Conservation (phyloP, 805 yeast genomes). For the Spathaspora hagerdaliae region DNA sequence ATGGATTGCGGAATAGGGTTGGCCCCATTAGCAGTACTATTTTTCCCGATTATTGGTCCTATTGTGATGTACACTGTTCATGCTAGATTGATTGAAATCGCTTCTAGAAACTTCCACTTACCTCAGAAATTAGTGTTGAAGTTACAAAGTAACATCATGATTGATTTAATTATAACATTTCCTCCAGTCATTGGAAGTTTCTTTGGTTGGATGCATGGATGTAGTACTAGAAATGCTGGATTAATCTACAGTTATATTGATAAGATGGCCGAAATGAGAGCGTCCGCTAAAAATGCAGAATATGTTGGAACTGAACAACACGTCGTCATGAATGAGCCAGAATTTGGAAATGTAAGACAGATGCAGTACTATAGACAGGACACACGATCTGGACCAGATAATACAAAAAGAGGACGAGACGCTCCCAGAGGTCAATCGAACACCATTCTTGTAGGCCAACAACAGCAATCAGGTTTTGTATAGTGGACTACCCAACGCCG, state of each 20-base stretch:
- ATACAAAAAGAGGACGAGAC: not conserved
- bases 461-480: slow-evolving; percentile 17
- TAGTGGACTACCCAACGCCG: too few relatives aligned
- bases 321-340: not conserved
- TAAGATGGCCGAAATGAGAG: slow-evolving; percentile 15
- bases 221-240: slow-evolving; percentile 89
- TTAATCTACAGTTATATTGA: slow-evolving; percentile 47
- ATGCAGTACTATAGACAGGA: not conserved
- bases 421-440: not conserved
- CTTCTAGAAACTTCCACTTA: slow-evolving; percentile 51
- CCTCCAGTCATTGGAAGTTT: slow-evolving; percentile 80
- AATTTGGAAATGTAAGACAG: not conserved
- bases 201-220: slow-evolving; percentile 75
- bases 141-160: slow-evolving; percentile 68
- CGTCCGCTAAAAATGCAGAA: slow-evolving; percentile 13
- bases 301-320: slow-evolving; percentile 16
- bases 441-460: slow-evolving; percentile 9
- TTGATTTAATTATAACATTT: slow-evolving; percentile 71
- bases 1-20: slow-evolving; percentile 74
- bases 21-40: slow-evolving; percentile 64
- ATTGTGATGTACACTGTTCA: slow-evolving; percentile 75
- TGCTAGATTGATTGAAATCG: slow-evolving; percentile 58
- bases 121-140: slow-evolving; percentile 61
- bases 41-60: slow-evolving; percentile 83
- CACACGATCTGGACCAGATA: not conserved